Evolutionary conservation across 176 grass and related monocot genomes (phyloP), one percentile per base, ranked within the genome.

Genomic region (Zizania latifolia): DNA sequence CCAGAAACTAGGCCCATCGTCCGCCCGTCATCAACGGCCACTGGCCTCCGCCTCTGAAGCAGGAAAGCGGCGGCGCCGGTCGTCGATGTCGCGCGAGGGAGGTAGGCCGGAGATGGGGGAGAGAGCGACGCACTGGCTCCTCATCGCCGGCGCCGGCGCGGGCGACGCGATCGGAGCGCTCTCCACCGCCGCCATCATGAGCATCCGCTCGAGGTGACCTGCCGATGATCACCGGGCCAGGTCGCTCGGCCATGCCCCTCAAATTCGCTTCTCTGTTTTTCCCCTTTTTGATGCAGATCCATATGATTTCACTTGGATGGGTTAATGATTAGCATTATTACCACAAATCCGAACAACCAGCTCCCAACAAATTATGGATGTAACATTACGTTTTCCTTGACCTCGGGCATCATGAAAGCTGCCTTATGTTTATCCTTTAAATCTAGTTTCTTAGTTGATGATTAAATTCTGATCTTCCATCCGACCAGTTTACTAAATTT

Each of bases 61-160:
- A 2, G 61, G 16, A 19, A 21, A n/a, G 33, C 33, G 19, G 9
- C 33, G 32, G 17, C 61, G 8, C 31, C 9, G 33, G 10, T 22
- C n/a, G 45, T 50, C 45, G 45, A 50, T n/a, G 46, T 10, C 22
- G 2, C 15, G 34, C 22, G 16, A 58, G 23, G 75, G 71, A 53
- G 13, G 54, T 83, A 77, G 83, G 83, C 59, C 10, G 40, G 69
- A 68, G 43, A 87, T 90, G 91, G 78, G 73, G 44, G 85, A 86
- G 34, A 85, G 76, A 57, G 86, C 89, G 50, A 88, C 70, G 84
- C 80, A 88, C 60, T 90, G 85, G 80, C 82, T 88, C 17, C 76
- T 90, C 35, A 75, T 82, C 32, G 79, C 89, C 51, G 86, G 73
- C 11, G 67, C 79, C 8, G 76, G 89, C 34, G 91, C 82, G n/a